Percentiles rank a stretch among this genome's conserved stretches.
These are phyloP conservation scores for Taphrina sp. DNA, from an alignment of 1,139 yeast genomes.

Conservation along the genomic window DNA sequence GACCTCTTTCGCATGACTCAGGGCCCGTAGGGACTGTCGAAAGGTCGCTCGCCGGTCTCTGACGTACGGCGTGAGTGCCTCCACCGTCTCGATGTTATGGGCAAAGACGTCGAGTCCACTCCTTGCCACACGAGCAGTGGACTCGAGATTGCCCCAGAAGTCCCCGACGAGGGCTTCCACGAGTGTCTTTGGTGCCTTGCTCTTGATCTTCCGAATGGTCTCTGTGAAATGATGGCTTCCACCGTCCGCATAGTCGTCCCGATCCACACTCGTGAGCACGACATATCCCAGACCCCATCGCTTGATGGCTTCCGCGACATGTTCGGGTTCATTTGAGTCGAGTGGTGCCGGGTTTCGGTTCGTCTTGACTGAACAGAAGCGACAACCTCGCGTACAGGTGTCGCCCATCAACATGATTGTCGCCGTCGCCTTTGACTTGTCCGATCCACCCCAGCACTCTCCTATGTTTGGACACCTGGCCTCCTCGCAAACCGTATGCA, in stretches of 20 bases:
- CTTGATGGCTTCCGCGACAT: constrained; percentile 94
- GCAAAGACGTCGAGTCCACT: constrained; percentile 96
- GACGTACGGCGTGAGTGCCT: constrained; percentile 87
- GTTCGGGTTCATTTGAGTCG: constrained; percentile 95
- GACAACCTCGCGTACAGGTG: constrained; percentile 96
- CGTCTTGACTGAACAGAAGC: constrained; percentile 96
- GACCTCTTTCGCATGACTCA: constrained; percentile 73
- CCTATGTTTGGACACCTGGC: constrained; percentile 99
- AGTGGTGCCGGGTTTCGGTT: constrained; percentile 80
- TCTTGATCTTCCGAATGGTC: constrained; percentile 79
- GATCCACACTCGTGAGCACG: constrained; percentile 93
- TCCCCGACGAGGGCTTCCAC: constrained; percentile 96
- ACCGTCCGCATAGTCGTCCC: constrained; percentile 92
- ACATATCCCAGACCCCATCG: constrained; percentile 99
- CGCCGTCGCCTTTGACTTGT: constrained; percentile 93
- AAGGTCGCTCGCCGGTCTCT: constrained; percentile 97
- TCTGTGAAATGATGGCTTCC: constrained; percentile 89
- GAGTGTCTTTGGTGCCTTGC: constrained; percentile 82
- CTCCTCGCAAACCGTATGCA: constrained; percentile 89
- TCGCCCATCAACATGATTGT: constrained; percentile 98
- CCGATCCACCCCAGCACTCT: constrained; percentile 98
- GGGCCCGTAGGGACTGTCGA: constrained; percentile 76
- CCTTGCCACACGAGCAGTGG: constrained; percentile 74
- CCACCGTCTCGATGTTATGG: constrained; percentile 95
- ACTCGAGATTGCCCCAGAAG: constrained; percentile 81